Conservation (phyloP, 2,329 filamentous ascomycete species). For the Pseudogymnoascus sp. region DNA sequence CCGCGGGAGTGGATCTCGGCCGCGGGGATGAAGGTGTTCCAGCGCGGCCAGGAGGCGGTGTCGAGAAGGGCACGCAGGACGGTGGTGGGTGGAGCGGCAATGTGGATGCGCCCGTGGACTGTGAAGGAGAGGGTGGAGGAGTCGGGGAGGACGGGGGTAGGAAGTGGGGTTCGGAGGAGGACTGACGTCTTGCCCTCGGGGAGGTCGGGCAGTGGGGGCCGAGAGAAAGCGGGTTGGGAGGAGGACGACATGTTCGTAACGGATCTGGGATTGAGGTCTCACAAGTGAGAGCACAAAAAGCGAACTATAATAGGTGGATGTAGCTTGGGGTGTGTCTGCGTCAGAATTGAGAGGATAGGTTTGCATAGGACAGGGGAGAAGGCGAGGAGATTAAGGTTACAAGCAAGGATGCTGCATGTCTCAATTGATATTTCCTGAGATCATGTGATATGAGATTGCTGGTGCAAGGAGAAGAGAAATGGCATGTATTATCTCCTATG, state of each 20-base stretch:
- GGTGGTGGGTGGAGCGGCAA: conserved; percentile 14
- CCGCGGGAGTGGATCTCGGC: conserved; percentile 45
- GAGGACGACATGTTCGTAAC: neutral
- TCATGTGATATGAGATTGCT: neutral
- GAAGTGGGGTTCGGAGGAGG: neutral
- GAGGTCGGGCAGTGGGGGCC: neutral
- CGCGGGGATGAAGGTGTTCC: conserved; percentile 54
- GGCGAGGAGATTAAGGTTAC: neutral
- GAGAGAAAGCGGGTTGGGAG: neutral
- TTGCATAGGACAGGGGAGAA: neutral
- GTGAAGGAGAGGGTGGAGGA: conserved; percentile 15
- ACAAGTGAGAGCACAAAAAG: neutral
- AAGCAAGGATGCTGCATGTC: neutral
- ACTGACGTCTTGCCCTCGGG: neutral
- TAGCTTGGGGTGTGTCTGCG: neutral
- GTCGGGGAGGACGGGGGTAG: neutral
- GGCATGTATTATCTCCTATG: neutral
- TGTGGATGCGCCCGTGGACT: conserved; percentile 15
- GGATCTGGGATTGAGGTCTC: neutral
- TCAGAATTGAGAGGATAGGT: neutral
- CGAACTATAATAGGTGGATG: neutral
- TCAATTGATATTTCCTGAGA: neutral
- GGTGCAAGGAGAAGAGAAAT: neutral
- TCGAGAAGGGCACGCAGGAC: conserved; percentile 20
- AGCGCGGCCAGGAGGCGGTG: conserved; percentile 18